These are phyloP conservation scores for Zoysia japonica DNA, from an alignment of 176 grass and related monocot species.

Conservation along the genomic window DNA sequence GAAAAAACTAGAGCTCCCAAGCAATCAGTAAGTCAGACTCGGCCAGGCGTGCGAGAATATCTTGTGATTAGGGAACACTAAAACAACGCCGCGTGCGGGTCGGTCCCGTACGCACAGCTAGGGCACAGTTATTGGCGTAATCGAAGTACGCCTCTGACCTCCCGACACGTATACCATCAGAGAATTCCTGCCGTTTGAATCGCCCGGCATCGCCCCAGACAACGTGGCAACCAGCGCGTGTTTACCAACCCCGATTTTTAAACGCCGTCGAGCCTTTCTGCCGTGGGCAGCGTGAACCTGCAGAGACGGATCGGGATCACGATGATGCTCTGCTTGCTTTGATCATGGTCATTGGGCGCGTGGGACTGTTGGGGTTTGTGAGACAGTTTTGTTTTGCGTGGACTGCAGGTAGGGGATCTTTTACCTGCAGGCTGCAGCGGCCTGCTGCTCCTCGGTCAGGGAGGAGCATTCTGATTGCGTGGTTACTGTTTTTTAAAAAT, in stretches of 20 bases:
- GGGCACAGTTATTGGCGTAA: constrained; percentile 40
- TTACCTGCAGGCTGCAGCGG: too few relatives aligned
- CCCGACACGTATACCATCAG: constrained; percentile 26
- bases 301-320: constrained; percentile 26
- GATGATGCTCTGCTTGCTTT: constrained; percentile 5
- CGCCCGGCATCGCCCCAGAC: neutral
- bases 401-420: neutral
- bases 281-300: neutral
- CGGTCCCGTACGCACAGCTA: constrained; percentile 29
- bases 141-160: constrained; percentile 20
- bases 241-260: neutral
- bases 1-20: too few relatives aligned
- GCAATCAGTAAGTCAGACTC: too few relatives aligned
- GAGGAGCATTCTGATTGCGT: neutral
- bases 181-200: constrained; percentile 12
- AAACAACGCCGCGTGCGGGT: constrained; percentile 8
- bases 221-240: neutral
- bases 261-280: neutral
- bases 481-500: too few relatives aligned
- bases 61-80: neutral
- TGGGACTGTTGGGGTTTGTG: constrained; percentile 43
- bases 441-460: neutral
- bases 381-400: constrained; percentile 27
- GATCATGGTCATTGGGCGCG: neutral
- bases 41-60: constrained; percentile 27